Evolutionary conservation across 306 rosid genomes (phyloP).

Genomic region (Quercus glauca): DNA sequence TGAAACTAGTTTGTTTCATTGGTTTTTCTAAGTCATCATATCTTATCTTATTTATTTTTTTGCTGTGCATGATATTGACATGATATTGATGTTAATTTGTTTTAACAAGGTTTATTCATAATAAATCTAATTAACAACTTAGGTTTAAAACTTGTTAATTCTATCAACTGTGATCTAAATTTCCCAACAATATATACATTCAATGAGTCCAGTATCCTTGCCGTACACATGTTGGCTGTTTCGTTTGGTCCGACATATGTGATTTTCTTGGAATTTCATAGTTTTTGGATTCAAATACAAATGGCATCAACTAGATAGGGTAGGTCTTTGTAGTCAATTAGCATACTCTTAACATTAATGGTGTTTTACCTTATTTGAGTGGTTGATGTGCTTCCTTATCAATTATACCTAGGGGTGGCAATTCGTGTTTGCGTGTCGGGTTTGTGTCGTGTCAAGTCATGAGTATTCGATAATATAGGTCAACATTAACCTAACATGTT

Average conservation of each 20-base stretch:
- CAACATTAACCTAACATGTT: too few species aligned
- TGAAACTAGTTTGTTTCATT: too few species aligned
- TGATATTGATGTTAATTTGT: too few species aligned
- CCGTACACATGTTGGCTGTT: slow-evolving; percentile 50
- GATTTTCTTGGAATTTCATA: neutral
- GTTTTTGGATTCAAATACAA: neutral
- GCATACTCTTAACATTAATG: slow-evolving; percentile 24
- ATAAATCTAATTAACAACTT: too few species aligned
- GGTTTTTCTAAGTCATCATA: accelerated
- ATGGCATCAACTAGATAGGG: neutral
- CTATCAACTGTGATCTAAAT: accelerated
- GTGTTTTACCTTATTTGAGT: slow-evolving; percentile 23
- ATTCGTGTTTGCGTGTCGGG: accelerated
- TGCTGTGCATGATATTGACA: too few species aligned
- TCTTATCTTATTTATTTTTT: too few species aligned
- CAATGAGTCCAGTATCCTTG: slow-evolving; percentile 15
- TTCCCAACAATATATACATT: neutral
- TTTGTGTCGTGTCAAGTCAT: too few species aligned
- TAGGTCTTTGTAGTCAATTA: neutral
- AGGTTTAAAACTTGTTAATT: too few species aligned
- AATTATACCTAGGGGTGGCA: neutral
- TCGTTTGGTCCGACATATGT: neutral
- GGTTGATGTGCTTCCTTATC: slow-evolving; percentile 42
- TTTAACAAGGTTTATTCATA: too few species aligned
- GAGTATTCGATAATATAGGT: too few species aligned